A percentile compares a stretch with the other conserved stretches of the same genome.
These are phyloP conservation scores for Herpotrichia juniperi DNA, from an alignment of 2,329 filamentous ascomycete genomes.

Conservation along the genomic window DNA sequence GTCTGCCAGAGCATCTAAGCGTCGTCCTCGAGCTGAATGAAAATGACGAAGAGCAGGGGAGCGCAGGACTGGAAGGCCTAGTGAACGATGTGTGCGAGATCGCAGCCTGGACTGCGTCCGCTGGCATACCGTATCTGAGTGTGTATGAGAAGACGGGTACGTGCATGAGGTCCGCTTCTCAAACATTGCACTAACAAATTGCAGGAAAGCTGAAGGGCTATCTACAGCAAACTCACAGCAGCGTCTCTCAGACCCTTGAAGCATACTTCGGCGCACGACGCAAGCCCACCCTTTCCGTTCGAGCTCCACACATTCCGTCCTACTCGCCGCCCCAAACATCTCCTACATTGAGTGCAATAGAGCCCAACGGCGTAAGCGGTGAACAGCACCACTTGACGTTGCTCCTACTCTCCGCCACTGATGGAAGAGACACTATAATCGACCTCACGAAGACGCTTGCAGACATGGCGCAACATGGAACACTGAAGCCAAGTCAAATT, in stretches of 20 bases:
- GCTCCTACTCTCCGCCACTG: constrained; percentile 83
- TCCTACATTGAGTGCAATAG: constrained; percentile 37
- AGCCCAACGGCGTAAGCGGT: constrained; percentile 43
- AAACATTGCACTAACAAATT: neutral
- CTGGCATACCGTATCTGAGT: constrained; percentile 84
- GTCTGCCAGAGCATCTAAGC: constrained; percentile 84
- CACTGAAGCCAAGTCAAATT: constrained; percentile 82
- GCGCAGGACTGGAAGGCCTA: constrained; percentile 78
- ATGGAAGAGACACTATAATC: constrained; percentile 91
- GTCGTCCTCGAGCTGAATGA: constrained; percentile 79
- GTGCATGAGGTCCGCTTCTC: constrained; percentile 24
- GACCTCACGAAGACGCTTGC: constrained; percentile 93
- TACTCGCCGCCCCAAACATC: constrained; percentile 57
- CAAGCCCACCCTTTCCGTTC: constrained; percentile 73
- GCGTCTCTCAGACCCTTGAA: constrained; percentile 78
- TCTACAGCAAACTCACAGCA: constrained; percentile 81
- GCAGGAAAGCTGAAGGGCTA: constrained; percentile 87
- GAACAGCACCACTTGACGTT: constrained; percentile 60
- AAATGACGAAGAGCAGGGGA: constrained; percentile 63
- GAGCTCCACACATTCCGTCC: constrained; percentile 72
- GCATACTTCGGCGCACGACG: constrained; percentile 79
- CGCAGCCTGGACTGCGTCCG: constrained; percentile 89
- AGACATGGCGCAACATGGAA: constrained; percentile 91
- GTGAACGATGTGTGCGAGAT: constrained; percentile 92
- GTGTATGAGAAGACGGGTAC: constrained; percentile 91